These are phyloP conservation scores for Globisporangium rhizosaccharum DNA, from an alignment of 352 stramenopile species.

Conservation along the genomic window DNA sequence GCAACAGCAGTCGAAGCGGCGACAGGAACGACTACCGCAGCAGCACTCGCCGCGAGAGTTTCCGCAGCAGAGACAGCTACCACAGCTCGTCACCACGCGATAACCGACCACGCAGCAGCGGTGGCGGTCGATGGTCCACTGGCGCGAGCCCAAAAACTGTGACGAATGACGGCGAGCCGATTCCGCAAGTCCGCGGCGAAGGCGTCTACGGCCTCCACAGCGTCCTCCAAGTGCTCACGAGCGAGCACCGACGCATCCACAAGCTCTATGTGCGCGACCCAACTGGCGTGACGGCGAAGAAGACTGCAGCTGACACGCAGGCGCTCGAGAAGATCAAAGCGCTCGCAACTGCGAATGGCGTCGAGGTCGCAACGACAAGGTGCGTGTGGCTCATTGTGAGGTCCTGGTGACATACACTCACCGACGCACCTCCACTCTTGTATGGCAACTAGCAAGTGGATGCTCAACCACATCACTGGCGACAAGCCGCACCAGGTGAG, in stretches of 20 bases:
- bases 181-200: slow-evolving; percentile 54
- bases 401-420: too few relatives aligned
- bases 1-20: background rate
- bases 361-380: slow-evolving; percentile 28
- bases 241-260: slow-evolving; percentile 40
- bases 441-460: slow-evolving; percentile 46
- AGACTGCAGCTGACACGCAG: slow-evolving; percentile 24
- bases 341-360: slow-evolving; percentile 22
- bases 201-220: slow-evolving; percentile 69
- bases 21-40: background rate
- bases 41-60: background rate
- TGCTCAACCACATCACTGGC: slow-evolving; percentile 75
- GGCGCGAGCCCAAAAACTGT: slow-evolving; percentile 4
- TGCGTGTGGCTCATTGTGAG: slow-evolving; percentile 1
- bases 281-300: slow-evolving; percentile 19
- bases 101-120: background rate
- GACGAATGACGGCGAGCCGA: slow-evolving; percentile 26
- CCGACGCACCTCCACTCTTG: too few relatives aligned
- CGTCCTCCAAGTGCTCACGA: slow-evolving; percentile 58
- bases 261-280: slow-evolving; percentile 49
- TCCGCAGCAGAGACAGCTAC: background rate
- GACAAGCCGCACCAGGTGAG: slow-evolving; percentile 77
- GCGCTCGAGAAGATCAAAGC: slow-evolving; percentile 43
- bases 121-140: slow-evolving; percentile 3
- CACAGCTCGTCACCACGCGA: background rate